Base-by-base conservation (phyloP, 2,329 filamentous ascomycete genomes). In the Diaporthe citrichinensis region DNA sequence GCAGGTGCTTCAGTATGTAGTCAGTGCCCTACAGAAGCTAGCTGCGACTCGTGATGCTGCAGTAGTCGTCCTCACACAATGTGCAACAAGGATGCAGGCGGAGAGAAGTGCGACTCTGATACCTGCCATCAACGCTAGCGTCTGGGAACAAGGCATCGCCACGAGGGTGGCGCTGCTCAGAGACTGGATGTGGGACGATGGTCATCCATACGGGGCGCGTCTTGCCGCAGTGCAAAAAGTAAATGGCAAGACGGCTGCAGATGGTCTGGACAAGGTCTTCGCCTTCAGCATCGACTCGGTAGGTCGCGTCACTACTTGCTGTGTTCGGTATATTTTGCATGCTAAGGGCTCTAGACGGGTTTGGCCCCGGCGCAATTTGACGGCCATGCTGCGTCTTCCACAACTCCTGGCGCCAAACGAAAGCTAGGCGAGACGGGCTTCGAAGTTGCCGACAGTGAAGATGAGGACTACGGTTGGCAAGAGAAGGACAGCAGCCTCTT, bases 111-210 rank as follows among this genome's bases (percentile, higher is more conserved):
- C 95, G 20, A 90, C 93, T 15, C 86, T 98, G 67, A 90, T 93
- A 72, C 94, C 95, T 23, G 92, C 94, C 55, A 88, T 98, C 77
- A 93, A 93, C 74, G 92, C 94, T 20, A 88, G 88, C 28, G 91
- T 94, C 57, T 98, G 96, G 96, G 95, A 98, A 76, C 92, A 91
- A 78, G 93, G 92, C 44, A 87, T 98, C 51, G 90, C 91, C 77
- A 94, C 92, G 57, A 89, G 95, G 72, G 83, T 98, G 76, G 93
- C 93, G 34, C 84, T 98, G 46, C 98, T 97, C 83, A 90, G 94
- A 80, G 95, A 98, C 84, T 96, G 91, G 90, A 89, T 87, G 77
- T 90, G 88, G 84, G 84, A 85, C 71, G 84, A 84, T 58, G 84
- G 84, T 59, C 84, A 83, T 25, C 84, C 86, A 34, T 86, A 87